Base-by-base conservation (phyloP, 2,329 filamentous ascomycete genomes). In the Diaporthe ilicicola region DNA sequence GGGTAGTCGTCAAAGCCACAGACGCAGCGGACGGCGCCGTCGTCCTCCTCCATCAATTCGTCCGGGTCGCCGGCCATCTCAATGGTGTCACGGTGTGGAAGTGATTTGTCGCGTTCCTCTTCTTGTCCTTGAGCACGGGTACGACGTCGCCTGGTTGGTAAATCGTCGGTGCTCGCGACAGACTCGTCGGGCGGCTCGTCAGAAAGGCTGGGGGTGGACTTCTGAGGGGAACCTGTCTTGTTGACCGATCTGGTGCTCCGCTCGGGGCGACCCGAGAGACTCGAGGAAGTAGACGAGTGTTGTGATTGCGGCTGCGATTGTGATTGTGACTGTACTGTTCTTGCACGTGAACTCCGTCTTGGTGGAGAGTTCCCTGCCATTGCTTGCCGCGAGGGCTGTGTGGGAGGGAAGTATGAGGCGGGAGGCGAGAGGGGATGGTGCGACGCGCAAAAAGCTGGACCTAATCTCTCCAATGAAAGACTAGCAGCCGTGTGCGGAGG, bases 1-100 rank as follows among this genome's bases (percentile, higher is more conserved):
- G 96, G 96, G 82, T 98, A 98, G 70, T 99, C 96, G 78, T 97
- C 94, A 76, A 93, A 91, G 76, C 94, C 95, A 83, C 96, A 99
- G 74, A 99, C 92, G 84, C 96, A 99, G 76, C 96, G 91, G 78
- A 97, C 97, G 69, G 96, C 91, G 84, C 98, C 96, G 78, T 98
- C 95, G 80, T 98, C 94, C 78, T 93, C 93, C 37, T 73, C 71
- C 72, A 94, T 93, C 61, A 92, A 88, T 70, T 94, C 91, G 73
- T 90, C 90, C 72, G 87, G 88, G 74, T 91, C 92, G 80, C 91
- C 90, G 53, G 79, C 80, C 85, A 89, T 89, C 56, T 86, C 84
- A 74, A 82, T 78, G 42, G 80, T 78, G 71, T 87, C 86, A 32
- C 78, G 78, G 46, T 78, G 76, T 3, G 83, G 81, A 46, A 79